Base-by-base conservation (phyloP, 2,329 filamentous ascomycete genomes). In the Graphilbum sp. region DNA sequence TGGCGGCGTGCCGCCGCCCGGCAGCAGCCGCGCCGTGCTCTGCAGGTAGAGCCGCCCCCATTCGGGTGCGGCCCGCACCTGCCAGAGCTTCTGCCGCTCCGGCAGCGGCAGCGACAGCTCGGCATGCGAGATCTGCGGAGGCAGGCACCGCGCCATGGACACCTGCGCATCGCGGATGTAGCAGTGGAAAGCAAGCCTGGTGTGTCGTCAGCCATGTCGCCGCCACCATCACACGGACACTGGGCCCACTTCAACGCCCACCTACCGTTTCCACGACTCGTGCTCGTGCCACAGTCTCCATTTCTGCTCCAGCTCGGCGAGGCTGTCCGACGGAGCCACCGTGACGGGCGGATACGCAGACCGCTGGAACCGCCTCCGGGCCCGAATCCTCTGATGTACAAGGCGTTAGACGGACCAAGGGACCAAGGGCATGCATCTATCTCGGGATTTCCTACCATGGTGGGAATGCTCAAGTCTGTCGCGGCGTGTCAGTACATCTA, bases 71-170 rank as follows among this genome's bases (percentile, higher is more conserved):
- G 66, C 67, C 21, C 64, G 64, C 2, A 79, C 77, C 34, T 71
- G 64, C 79, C 79, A 85, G 3, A 84, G 52, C 12, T 68, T 62
- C 40, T 67, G 63, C 0, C 69, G 60, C 42, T 69, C 69, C 0
- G 79, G 78, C 1, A 85, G 54, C 2, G 77, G 76, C 5, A 82
- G 57, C 5, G 71, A 71, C 36, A 83, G 57, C 48, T 83, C 79
- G 1, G 75, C 66, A 47, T 81, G 83, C 0, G 77, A 79, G 45
- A 82, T 72, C 17, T 73, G 59, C 0, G 75, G 73, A 42, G 70
- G 76, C 18, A 68, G 72, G 36, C 79, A 60, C 3, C 79, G 62
- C 2, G 72, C 72, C 58, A 83, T 75, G 2, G 78, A 79, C 7
- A 69, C 64, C 43, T 81, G 74, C 0, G 74, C 64, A 47, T 84